Percentiles rank a stretch among this genome's conserved stretches.
phyloP scores from a whole-genome alignment of 192 early-diverging fungal species.

The Podila epicladia region DNA sequence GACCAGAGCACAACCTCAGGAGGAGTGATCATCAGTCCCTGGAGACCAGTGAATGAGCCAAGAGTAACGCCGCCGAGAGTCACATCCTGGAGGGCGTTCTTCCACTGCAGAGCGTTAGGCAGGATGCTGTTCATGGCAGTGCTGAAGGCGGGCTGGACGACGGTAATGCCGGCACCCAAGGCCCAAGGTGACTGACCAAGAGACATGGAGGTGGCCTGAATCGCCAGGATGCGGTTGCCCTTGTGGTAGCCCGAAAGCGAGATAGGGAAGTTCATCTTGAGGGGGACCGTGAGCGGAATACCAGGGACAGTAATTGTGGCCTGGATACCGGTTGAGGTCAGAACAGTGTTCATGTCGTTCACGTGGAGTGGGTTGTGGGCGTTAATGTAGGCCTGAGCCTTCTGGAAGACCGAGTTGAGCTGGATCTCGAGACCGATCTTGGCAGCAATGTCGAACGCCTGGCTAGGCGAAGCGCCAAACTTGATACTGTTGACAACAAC shows the following conservation, averaged over 20 bases:
- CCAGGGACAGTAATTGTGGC: constrained; percentile 5
- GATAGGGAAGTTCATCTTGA: constrained; percentile 27
- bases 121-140: constrained; percentile 8
- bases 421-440: constrained; percentile 2
- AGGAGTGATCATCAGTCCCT: constrained; percentile 9
- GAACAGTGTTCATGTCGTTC: constrained; percentile 22
- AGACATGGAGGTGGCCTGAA: constrained; percentile 17
- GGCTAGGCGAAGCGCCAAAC: constrained; percentile 18
- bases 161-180: constrained; percentile 8
- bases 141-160: constrained; percentile 5
- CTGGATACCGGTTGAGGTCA: constrained; percentile 23
- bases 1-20: constrained; percentile 12
- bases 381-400: constrained; percentile 24
- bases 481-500: constrained; percentile 15
- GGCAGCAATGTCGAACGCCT: constrained; percentile 22
- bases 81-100: constrained; percentile 29
- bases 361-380: constrained; percentile 19
- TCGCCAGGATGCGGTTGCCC: constrained; percentile 9
- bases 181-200: constrained; percentile 11
- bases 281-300: constrained; percentile 14
- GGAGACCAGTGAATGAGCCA: constrained; percentile 17
- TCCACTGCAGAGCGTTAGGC: constrained; percentile 16
- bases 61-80: constrained; percentile 23
- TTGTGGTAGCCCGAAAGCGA: constrained; percentile 16
- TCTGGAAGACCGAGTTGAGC: constrained; percentile 23